Evolutionary conservation across 805 yeast species (phyloP).

Genomic region (Yarrowia deformans): DNA sequence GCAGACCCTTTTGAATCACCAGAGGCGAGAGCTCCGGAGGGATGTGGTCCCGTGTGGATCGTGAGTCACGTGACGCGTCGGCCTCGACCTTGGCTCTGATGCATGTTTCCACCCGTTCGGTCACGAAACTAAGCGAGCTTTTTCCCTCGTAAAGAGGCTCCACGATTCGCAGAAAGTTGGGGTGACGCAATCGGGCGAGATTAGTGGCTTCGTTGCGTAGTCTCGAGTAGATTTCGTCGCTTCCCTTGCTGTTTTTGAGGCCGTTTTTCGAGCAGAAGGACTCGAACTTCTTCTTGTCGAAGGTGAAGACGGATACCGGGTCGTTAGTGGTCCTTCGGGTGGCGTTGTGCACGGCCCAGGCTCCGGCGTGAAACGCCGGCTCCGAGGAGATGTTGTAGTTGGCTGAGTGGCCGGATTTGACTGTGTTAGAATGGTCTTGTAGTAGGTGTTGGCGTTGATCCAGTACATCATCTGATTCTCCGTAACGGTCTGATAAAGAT

Average conservation of each 20-base stretch:
- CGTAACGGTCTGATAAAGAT: no score
- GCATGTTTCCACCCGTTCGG: slow-evolving; percentile 75
- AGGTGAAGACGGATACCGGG: slow-evolving; percentile 79
- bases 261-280: slow-evolving; percentile 60
- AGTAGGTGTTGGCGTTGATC: no score
- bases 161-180: slow-evolving; percentile 78
- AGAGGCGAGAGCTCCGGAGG: slow-evolving; percentile 69
- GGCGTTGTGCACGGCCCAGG: slow-evolving; percentile 90
- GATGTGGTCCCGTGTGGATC: slow-evolving; percentile 42
- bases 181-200: slow-evolving; percentile 85
- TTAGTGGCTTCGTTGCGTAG: slow-evolving; percentile 72
- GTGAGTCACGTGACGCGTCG: slow-evolving; percentile 44
- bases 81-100: slow-evolving; percentile 56
- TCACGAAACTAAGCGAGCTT: slow-evolving; percentile 77
- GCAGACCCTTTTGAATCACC: slow-evolving; percentile 77
- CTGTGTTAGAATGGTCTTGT: background rate
- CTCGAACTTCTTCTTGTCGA: slow-evolving; percentile 81
- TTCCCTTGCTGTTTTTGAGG: slow-evolving; percentile 56
- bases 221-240: slow-evolving; percentile 70
- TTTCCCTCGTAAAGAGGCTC: slow-evolving; percentile 92
- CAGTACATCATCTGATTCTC: no score
- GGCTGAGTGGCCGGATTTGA: slow-evolving; percentile 43
- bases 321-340: slow-evolving; percentile 60
- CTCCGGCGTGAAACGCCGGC: slow-evolving; percentile 74
- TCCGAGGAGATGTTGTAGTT: slow-evolving; percentile 72